phyloP scores from a whole-genome alignment of 192 early-diverging fungal genomes.

The Jimgerdemannia flammicorona region DNA sequence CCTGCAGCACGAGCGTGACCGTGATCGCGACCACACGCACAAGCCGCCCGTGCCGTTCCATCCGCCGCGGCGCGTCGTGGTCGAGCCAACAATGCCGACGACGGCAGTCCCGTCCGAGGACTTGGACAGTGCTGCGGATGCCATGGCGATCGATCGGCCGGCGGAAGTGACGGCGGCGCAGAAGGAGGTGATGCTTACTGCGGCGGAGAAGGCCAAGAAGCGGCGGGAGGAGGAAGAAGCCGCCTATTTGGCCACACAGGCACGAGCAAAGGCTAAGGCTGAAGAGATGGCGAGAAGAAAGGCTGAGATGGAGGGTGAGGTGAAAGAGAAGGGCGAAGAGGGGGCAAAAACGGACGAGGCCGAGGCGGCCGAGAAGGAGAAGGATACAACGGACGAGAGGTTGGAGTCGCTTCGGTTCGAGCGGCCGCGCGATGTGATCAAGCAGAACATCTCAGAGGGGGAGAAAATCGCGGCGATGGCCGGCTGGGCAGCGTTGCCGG shows the following conservation, averaged over 20 bases:
- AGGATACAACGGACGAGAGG: neutral
- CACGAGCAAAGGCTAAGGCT: slow-evolving; percentile 31
- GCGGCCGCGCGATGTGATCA: neutral
- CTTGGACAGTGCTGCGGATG: neutral
- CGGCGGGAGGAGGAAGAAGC: slow-evolving; percentile 35
- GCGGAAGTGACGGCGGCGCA: slow-evolving; percentile 25
- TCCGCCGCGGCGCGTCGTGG: neutral
- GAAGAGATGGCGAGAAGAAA: slow-evolving; percentile 20
- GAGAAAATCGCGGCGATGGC: neutral
- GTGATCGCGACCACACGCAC: too few relatives aligned
- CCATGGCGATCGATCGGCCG: slow-evolving; percentile 8
- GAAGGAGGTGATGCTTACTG: slow-evolving; percentile 30
- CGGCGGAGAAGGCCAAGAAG: slow-evolving; percentile 34
- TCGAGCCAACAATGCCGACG: neutral
- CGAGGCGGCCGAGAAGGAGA: neutral
- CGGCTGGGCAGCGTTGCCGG: neutral
- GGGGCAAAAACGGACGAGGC: neutral
- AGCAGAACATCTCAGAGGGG: neutral
- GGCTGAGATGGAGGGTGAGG: neutral
- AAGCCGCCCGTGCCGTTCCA: neutral
- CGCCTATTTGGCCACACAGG: slow-evolving; percentile 21
- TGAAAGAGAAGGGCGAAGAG: neutral
- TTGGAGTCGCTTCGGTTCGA: neutral
- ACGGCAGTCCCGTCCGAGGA: neutral
- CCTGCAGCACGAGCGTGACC: neutral